A percentile compares a stretch with the other conserved stretches of the same genome.
These are phyloP conservation scores for Lentinula raphanica DNA, from an alignment of 768 basidiomycete species.

Conservation along the genomic window DNA sequence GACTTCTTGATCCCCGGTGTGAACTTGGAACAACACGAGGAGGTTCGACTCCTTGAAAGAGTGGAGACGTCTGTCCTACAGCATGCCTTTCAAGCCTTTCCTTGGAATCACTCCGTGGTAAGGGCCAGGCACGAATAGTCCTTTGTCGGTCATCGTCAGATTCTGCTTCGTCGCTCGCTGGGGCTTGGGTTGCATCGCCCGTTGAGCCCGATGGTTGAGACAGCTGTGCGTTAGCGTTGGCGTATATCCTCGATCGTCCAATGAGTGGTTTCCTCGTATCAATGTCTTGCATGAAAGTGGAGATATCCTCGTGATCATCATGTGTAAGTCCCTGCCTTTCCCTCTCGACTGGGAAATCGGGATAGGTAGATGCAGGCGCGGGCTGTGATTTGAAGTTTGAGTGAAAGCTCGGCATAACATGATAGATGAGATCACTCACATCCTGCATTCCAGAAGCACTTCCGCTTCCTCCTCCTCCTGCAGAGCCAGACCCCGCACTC, in stretches of 20 bases:
- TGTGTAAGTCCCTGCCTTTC: background rate
- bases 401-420: background rate
- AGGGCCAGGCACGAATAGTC: background rate
- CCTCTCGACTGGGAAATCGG: background rate
- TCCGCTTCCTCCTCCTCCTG: background rate
- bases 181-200: too few relatives aligned
- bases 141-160: slow-evolving; percentile 3
- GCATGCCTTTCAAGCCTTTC: background rate
- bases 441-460: background rate
- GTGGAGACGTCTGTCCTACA: background rate
- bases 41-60: background rate
- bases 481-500: background rate
- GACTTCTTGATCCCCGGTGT: background rate
- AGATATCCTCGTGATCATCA: slow-evolving; percentile 70
- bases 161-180: too few relatives aligned
- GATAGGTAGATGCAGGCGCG: background rate
- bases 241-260: slow-evolving; percentile 28
- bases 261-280: slow-evolving; percentile 64
- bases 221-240: background rate
- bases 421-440: background rate
- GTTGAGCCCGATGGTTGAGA: background rate
- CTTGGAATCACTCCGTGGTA: background rate
- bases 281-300: slow-evolving; percentile 72
- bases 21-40: background rate
- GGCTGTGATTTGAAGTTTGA: background rate